Percentiles rank a stretch among this genome's conserved stretches.
Evolutionary conservation across 805 yeast genomes (phyloP).

Genomic region (Starmerella asiatica): DNA sequence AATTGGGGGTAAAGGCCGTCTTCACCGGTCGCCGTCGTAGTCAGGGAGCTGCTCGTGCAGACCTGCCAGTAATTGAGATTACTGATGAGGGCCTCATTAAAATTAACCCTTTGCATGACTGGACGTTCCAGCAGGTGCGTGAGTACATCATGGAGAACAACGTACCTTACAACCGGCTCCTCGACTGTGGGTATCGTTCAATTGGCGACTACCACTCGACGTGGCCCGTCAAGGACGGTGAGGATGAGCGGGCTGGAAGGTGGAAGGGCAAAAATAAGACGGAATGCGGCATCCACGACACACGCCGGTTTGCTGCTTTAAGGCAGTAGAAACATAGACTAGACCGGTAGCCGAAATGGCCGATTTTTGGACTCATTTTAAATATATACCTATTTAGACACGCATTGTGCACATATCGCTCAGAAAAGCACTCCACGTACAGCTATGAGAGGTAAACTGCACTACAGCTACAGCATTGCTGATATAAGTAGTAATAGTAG

Average conservation of each 20-base stretch:
- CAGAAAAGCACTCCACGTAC: no score
- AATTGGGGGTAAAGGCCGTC: conserved; percentile 64
- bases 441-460: no score
- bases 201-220: conserved; percentile 96
- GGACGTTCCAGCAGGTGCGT: conserved; percentile 66
- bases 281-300: conserved; percentile 89
- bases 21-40: conserved; percentile 82
- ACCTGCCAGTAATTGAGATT: conserved; percentile 60
- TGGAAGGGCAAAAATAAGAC: conserved; percentile 90
- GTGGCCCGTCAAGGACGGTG: conserved; percentile 75
- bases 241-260: conserved; percentile 92
- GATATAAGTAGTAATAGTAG: background rate
- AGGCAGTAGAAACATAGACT: conserved; percentile 1
- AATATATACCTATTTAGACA: no score
- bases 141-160: conserved; percentile 50
- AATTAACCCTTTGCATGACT: conserved; percentile 75
- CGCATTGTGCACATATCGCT: background rate
- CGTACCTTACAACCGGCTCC: conserved; percentile 75
- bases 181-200: conserved; percentile 79
- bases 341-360: background rate
- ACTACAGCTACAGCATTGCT: no score
- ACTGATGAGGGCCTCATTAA: conserved; percentile 56
- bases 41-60: conserved; percentile 75
- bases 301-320: conserved; percentile 58
- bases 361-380: background rate